A percentile compares a stretch with the other conserved stretches of the same genome.
These are phyloP conservation scores for Magnolia changhungtana DNA, from an alignment of 164 flowering plant genomes.

Conservation along the genomic window DNA sequence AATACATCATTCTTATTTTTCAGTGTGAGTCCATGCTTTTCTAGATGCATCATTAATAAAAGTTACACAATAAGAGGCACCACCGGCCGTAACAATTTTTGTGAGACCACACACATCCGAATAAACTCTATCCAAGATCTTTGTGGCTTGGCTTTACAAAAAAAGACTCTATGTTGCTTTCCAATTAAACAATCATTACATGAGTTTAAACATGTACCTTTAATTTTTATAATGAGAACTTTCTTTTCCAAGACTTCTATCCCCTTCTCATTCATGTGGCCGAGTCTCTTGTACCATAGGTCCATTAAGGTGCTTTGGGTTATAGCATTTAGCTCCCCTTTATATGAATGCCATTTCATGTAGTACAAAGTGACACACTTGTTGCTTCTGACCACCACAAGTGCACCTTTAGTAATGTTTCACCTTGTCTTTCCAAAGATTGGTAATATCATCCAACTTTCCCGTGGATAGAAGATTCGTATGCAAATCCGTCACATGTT, in stretches of 20 bases:
- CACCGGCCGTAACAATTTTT: neutral
- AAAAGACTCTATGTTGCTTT: neutral
- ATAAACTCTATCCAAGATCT: neutral
- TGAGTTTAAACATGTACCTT: neutral
- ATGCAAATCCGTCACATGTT: neutral
- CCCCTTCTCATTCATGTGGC: conserved; percentile 2
- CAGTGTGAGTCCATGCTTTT: neutral
- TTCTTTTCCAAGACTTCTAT: neutral
- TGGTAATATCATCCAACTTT: neutral
- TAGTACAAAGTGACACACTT: neutral
- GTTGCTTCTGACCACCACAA: neutral
- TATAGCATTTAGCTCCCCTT: neutral
- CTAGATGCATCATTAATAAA: conserved; percentile 10
- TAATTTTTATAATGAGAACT: no score
- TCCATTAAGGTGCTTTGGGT: neutral
- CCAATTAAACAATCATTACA: conserved; percentile 5
- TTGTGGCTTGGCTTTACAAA: neutral
- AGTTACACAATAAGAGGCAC: conserved; percentile 4
- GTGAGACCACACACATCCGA: neutral
- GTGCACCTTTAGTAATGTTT: neutral
- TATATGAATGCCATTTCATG: neutral
- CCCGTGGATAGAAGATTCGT: neutral
- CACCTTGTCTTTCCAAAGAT: neutral
- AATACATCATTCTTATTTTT: conserved; percentile 1
- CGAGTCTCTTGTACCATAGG: neutral